These are phyloP conservation scores for Phytophthora hybrid DNA, from an alignment of 352 stramenopile species.

Conservation along the genomic window DNA sequence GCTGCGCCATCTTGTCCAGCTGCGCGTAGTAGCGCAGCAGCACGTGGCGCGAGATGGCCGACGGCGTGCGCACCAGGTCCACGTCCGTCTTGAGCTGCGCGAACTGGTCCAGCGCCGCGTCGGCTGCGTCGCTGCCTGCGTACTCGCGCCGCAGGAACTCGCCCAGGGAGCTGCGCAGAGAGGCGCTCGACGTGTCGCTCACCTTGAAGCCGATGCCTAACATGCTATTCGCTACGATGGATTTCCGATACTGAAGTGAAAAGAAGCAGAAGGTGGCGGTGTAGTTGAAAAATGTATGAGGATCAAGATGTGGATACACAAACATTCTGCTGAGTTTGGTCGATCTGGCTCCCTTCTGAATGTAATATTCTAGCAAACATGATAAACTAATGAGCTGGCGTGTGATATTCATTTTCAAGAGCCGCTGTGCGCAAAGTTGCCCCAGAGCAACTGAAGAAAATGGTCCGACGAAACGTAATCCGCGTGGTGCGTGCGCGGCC, in stretches of 20 bases:
- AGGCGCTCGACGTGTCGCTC: slow-evolving; percentile 57
- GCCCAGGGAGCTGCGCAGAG: slow-evolving; percentile 58
- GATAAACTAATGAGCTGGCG: no score
- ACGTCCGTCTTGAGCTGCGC: slow-evolving; percentile 69
- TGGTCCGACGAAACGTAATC: slow-evolving; percentile 40
- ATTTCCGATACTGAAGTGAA: no score
- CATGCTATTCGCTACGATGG: slow-evolving; percentile 36
- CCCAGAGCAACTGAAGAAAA: no score
- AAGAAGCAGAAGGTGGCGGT: no score
- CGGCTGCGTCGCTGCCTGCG: slow-evolving; percentile 29
- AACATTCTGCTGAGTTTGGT: no score
- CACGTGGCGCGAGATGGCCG: slow-evolving; percentile 68
- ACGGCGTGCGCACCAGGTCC: slow-evolving; percentile 77
- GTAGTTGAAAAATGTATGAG: no score
- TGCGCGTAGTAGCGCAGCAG: slow-evolving; percentile 83
- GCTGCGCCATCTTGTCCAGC: slow-evolving; percentile 66
- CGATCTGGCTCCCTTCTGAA: no score
- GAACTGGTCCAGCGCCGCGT: slow-evolving; percentile 55
- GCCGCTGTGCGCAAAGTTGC: no score
- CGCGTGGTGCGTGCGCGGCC: slow-evolving; percentile 1
- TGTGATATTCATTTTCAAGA: no score
- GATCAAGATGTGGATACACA: no score
- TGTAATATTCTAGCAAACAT: no score
- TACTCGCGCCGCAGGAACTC: slow-evolving; percentile 81
- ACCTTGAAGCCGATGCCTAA: slow-evolving; percentile 81